Evolutionary conservation across 2,329 filamentous ascomycete genomes (phyloP), one percentile per base, ranked within the genome.

Genomic region (Fusarium sp.): DNA sequence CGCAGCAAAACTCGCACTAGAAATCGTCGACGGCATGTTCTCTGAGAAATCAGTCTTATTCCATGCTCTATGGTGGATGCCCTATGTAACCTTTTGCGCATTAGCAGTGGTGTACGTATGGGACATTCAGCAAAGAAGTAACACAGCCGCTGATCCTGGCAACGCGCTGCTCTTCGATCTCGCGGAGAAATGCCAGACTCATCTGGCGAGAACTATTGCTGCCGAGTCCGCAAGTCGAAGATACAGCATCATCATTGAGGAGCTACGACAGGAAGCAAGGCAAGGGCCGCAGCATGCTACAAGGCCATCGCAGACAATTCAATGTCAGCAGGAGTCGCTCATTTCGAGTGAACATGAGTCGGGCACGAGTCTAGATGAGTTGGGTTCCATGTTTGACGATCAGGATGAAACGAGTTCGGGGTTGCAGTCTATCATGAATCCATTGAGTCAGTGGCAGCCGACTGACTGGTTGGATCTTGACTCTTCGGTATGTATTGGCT

Each of bases 21-120:
- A 84, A 28, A 82, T 82, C 2, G 83, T 86, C 3, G 81, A 85
- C 44, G 79, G 81, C 12, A 78, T 85, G 50, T 82, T 82, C 28
- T 76, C 79, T 1, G 80, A 82, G 15, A 81, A 51, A 18, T 58
- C 72, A 1, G 80, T 84, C 6, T 5, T 61, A 5, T 86, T 85
- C 55, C 82, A 86, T 57, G 83, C 85, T 0, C 84, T 87, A 42
- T 88, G 86, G 85, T 88, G 85, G 76, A 88, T 85, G 30, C 85
- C 86, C 41, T 88, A 88, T 68, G 85, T 87, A 8, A 84, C 85
- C 0, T 88, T 89, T 62, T 88, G 86, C 69, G 86, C 87, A 2
- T 80, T 89, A 0, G 85, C 86, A 1, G 85, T 89, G 8, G 79
- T 88, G 0, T 89, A 89, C 63, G 84, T 89, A 6, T 87, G 86